These are phyloP conservation scores for Recurvomyces mirabilis DNA, from an alignment of 495 filamentous ascomycete genomes.

Conservation along the genomic window DNA sequence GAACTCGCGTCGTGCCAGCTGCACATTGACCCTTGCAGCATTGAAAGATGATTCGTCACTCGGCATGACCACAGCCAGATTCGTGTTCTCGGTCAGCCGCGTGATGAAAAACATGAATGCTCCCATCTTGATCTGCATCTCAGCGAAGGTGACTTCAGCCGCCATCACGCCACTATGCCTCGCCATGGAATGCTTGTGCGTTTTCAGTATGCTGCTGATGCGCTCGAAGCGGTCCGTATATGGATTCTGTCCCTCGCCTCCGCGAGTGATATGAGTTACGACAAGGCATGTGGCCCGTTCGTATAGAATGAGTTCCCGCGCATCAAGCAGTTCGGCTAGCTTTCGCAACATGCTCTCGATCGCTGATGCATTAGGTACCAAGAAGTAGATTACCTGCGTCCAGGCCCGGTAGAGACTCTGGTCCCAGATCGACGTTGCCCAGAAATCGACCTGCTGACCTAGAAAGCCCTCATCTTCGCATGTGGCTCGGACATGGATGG, in stretches of 20 bases:
- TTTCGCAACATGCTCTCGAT: constrained; percentile 74
- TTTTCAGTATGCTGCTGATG: constrained; percentile 91
- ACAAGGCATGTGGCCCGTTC: constrained; percentile 93
- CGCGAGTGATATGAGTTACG: constrained; percentile 70
- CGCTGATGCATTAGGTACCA: constrained; percentile 83
- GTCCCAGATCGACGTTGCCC: constrained; percentile 96
- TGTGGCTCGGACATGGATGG: constrained; percentile 58
- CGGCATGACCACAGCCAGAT: constrained; percentile 80
- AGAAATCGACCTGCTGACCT: constrained; percentile 44
- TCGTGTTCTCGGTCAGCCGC: constrained; percentile 91
- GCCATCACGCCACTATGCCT: constrained; percentile 31
- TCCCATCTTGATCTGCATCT: constrained; percentile 56
- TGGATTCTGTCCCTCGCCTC: constrained; percentile 65
- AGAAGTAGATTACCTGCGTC: constrained; percentile 90
- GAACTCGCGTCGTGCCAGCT: constrained; percentile 73
- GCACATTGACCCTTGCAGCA: constrained; percentile 76
- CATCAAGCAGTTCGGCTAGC: constrained; percentile 71
- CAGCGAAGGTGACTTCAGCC: constrained; percentile 45
- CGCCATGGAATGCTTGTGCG: constrained; percentile 77
- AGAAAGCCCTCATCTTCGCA: constrained; percentile 50
- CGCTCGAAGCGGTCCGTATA: constrained; percentile 87
- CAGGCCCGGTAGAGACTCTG: constrained; percentile 96
- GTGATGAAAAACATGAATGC: constrained; percentile 85
- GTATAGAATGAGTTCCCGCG: constrained; percentile 89
- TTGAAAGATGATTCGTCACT: constrained; percentile 82